Evolutionary conservation across 345 rosid genomes (phyloP).

Genomic region (Hirschfeldia incana): DNA sequence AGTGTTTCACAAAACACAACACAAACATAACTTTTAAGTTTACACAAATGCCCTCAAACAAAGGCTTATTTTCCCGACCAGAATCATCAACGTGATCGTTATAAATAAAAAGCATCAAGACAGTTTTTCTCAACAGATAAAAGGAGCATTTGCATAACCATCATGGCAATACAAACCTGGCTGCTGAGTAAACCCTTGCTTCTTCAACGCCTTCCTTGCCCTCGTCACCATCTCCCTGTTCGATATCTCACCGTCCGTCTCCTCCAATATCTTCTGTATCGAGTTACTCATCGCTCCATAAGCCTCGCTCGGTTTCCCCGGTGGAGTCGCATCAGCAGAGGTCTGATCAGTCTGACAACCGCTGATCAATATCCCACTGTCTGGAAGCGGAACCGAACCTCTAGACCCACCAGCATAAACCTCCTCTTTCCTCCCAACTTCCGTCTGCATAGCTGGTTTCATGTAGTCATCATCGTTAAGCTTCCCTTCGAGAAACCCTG

Average conservation of each 20-base stretch:
- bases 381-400: conserved; percentile 59
- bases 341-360: conserved; percentile 43
- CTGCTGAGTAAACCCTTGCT: conserved; percentile 84
- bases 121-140: conserved; percentile 42
- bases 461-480: conserved; percentile 69
- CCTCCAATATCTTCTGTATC: conserved; percentile 70
- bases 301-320: conserved; percentile 61
- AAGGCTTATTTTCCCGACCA: conserved; percentile 31
- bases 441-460: conserved; percentile 69
- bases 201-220: conserved; percentile 66
- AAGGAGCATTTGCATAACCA: conserved; percentile 55
- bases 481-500: conserved; percentile 79
- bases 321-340: conserved; percentile 93
- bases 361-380: conserved; percentile 77
- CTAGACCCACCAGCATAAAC: conserved; percentile 74
- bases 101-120: neutral
- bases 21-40: neutral
- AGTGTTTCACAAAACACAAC: conserved; percentile 29
- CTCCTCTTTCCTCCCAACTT: conserved; percentile 70
- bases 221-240: conserved; percentile 61
- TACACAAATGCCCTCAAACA: conserved; percentile 18
- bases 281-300: conserved; percentile 97
- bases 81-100: conserved; percentile 16
- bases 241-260: conserved; percentile 57
- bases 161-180: conserved; percentile 96